Conservation (phyloP, 2,329 filamentous ascomycete species). For the Cephalotrichum gorgonifer region DNA sequence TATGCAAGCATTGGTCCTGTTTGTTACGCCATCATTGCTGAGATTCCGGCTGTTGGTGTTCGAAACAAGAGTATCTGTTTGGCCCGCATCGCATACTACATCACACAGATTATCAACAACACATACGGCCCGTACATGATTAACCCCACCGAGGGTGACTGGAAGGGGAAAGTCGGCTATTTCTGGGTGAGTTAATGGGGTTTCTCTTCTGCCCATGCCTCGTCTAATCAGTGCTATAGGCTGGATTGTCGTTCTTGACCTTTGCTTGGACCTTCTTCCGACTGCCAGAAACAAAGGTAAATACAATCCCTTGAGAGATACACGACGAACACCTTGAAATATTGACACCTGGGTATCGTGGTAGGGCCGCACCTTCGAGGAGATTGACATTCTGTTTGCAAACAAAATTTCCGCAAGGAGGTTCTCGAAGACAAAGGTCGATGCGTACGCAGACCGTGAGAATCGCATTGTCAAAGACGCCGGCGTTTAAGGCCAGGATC, state of each 20-base stretch:
- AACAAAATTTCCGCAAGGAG: background rate
- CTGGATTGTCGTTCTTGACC: slow-evolving; percentile 24
- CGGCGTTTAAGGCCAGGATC: background rate
- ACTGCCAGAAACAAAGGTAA: slow-evolving; percentile 38
- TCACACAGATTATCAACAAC: slow-evolving; percentile 14
- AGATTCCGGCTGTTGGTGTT: slow-evolving; percentile 71
- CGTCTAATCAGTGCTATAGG: background rate
- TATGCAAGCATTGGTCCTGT: slow-evolving; percentile 35
- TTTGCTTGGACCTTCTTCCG: slow-evolving; percentile 37
- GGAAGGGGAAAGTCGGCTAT: slow-evolving; percentile 27
- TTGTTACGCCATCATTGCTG: slow-evolving; percentile 78
- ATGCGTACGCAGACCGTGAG: background rate
- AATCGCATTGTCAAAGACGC: background rate
- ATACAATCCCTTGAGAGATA: background rate
- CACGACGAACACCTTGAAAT: too few species aligned
- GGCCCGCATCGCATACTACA: slow-evolving; percentile 64
- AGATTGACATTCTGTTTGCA: background rate
- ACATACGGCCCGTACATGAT: slow-evolving; percentile 21
- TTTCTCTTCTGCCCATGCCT: background rate
- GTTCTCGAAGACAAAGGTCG: background rate
- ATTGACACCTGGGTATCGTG: background rate
- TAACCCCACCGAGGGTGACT: slow-evolving; percentile 26
- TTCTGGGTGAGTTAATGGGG: slow-evolving; percentile 26
- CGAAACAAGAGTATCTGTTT: slow-evolving; percentile 89
- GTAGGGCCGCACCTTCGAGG: slow-evolving; percentile 21